Conservation (phyloP, 257 asterid genomes). For the Datura wrightii region DNA sequence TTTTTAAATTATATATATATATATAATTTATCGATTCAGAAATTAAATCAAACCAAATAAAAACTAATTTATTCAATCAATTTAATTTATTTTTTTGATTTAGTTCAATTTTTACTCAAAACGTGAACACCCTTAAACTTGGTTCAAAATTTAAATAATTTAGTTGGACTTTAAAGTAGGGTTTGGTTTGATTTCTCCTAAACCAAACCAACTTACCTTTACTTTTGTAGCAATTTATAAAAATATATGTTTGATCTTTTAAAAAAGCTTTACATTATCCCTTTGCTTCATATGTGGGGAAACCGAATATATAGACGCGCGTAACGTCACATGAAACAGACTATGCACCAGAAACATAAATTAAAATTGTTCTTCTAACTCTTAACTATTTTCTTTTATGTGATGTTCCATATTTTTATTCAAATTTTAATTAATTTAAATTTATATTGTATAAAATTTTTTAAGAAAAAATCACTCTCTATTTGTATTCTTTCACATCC, state of each 20-base stretch:
- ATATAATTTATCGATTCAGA: too few relatives aligned
- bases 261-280: background rate
- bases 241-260: background rate
- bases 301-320: background rate
- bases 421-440: background rate
- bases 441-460: background rate
- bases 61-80: too few relatives aligned
- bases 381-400: too few relatives aligned
- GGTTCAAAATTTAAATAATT: background rate
- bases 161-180: background rate
- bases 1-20: too few relatives aligned
- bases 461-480: too few relatives aligned
- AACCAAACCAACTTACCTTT: background rate
- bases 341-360: background rate
- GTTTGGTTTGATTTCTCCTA: background rate
- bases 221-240: background rate
- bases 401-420: background rate
- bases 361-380: background rate
- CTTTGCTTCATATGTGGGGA: slow-evolving; percentile 5
- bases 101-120: too few relatives aligned
- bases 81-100: too few relatives aligned
- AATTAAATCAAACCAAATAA: too few relatives aligned
- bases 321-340: slow-evolving; percentile 22
- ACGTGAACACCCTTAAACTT: background rate
- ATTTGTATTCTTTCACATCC: too few relatives aligned